These are phyloP conservation scores for Neurospora sp. DNA, from an alignment of 495 filamentous ascomycete genomes.

Conservation along the genomic window DNA sequence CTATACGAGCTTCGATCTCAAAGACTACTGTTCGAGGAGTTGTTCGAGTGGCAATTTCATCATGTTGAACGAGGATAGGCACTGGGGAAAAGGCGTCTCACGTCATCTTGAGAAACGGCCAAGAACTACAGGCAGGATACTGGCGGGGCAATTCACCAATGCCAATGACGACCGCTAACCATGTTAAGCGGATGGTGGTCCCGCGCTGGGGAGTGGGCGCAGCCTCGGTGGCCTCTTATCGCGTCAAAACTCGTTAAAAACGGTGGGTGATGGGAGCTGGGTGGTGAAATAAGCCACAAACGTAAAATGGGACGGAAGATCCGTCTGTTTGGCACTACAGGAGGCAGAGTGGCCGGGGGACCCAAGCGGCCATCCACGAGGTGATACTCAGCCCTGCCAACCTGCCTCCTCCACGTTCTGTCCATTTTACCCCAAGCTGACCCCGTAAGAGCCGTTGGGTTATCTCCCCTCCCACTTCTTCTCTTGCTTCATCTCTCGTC, in stretches of 20 bases:
- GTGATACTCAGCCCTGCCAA: neutral
- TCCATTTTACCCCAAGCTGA: neutral
- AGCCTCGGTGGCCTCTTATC: neutral
- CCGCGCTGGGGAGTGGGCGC: neutral
- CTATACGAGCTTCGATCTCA: neutral
- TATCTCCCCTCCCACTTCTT: neutral
- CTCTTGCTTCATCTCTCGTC: neutral
- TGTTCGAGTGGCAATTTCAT: neutral
- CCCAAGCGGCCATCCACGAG: neutral
- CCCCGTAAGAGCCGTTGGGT: constrained; percentile 1
- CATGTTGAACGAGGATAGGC: neutral
- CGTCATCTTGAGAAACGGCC: constrained; percentile 3
- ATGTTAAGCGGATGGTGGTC: neutral
- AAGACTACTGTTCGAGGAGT: neutral
- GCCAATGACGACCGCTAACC: neutral
- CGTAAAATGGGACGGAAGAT: neutral
- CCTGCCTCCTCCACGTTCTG: neutral
- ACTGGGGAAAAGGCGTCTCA: constrained; percentile 1
- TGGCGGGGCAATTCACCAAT: neutral
- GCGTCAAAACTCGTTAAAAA: neutral
- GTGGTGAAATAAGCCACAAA: neutral
- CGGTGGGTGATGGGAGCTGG: neutral
- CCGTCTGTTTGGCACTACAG: neutral
- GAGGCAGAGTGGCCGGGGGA: neutral
- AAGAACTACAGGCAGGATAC: neutral